Evolutionary conservation across 495 filamentous ascomycete species (phyloP), one percentile per base, ranked within the genome.

Genomic region (Xylaria cubensis): DNA sequence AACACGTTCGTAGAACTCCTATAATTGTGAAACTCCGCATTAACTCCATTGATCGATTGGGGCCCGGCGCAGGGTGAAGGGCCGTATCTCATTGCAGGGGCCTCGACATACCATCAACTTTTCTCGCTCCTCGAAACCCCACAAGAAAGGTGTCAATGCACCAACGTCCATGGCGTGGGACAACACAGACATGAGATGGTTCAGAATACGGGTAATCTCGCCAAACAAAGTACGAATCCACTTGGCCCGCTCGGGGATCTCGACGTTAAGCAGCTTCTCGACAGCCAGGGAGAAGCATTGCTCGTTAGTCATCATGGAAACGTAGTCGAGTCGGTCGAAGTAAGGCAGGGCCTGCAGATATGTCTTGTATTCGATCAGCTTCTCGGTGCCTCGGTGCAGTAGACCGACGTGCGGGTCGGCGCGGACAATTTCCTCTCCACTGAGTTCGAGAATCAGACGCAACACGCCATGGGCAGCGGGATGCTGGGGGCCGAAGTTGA

Each of bases 291-390:
- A 89, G 81, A 92, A 99, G 77, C 95, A 98, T 84, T 99, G 97
- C 87, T 99, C 97, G 83, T 98, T 98, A 73, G 96, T 98, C 96
- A 98, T 99, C 97, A 99, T 99, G 80, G 94, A 97, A 69, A 98
- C 95, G 82, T 99, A 99, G 82, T 99, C 97, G 81, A 99, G 85
- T 72, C 97, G 92, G 85, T 99, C 97, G 80, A 99, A 99, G 85
- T 99, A 99, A 42, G 97, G 97, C 79, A 99, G 86, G 67, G 97
- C 97, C 82, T 99, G 97, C 76, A 98, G 90, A 81, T 99, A 99
- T 64, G 94, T 97, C 88, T 96, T 97, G 88, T 99, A 99, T 86
- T 99, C 97, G 82, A 98, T 98, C 85, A 99, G 90, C 89, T 99
- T 99, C 88, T 99, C 97, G 69, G 97, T 99, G 74, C 97, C 97